Percentiles rank a stretch among this genome's conserved stretches.
phyloP scores from a whole-genome alignment of 2,329 filamentous ascomycete species.

The Ceratocystis diversiconidia region DNA sequence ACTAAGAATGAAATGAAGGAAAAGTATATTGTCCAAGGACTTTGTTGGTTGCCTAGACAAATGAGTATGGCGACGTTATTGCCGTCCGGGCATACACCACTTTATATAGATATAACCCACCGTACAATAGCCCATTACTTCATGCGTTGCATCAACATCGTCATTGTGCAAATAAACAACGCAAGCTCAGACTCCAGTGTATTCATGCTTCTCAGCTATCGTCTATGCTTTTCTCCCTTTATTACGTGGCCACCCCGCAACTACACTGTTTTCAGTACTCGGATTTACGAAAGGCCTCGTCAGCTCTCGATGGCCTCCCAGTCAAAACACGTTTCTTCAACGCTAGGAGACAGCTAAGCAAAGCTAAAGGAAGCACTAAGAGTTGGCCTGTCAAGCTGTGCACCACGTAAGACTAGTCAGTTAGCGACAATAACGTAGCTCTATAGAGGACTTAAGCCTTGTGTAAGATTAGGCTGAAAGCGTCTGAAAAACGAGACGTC shows the following conservation, averaged over 20 bases:
- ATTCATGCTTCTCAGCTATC: not conserved
- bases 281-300: slow-evolving; percentile 9
- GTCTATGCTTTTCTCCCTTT: not conserved
- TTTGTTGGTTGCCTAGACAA: not conserved
- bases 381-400: not conserved
- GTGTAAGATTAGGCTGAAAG: not conserved
- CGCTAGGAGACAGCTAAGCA: not conserved
- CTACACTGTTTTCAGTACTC: slow-evolving; percentile 12
- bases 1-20: not conserved
- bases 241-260: slow-evolving; percentile 9
- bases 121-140: not conserved
- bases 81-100: not conserved
- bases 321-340: not conserved
- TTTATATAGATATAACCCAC: not conserved
- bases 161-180: not conserved
- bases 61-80: too few relatives aligned
- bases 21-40: not conserved
- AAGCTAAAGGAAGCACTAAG: not conserved
- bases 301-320: not conserved
- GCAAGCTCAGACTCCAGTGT: not conserved
- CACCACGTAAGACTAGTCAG: not conserved
- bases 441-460: not conserved
- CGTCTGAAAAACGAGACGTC: not conserved
- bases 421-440: not conserved
- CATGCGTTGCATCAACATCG: not conserved